Base-by-base conservation (phyloP, 306 rosid species). In the Cicer arietinum region DNA sequence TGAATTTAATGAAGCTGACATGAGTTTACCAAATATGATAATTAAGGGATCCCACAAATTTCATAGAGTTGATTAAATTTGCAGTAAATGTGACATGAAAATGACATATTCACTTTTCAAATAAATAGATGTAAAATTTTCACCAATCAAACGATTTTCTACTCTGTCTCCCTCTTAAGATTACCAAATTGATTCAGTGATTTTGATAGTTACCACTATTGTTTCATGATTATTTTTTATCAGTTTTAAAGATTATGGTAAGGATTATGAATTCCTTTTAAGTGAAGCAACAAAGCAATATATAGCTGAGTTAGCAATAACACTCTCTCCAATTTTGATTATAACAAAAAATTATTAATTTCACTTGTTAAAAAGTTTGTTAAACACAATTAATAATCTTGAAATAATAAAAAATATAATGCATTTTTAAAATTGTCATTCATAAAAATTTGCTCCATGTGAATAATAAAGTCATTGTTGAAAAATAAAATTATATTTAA, bases 1-100 rank as follows among this genome's bases (percentile, higher is more conserved):
- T 20, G 73, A 65, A 69, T 73, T 69, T 83, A 13, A 81, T 54
- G 86, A 82, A 74, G 73, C 66, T 73, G 79, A 80, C 74, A 68
- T 46, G 73, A 73, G 71, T 1, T 77, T 54, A 53, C 35, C 67
- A 61, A 57, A 80, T 79, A 65, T 48, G 77, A 25, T 25, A 25
- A 25, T 25, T 2, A 25, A 25, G 30, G 30, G 30, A 25, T 25
- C 70, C 77, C 62, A 72, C 58, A 25, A 71, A 52, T 62, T 40
- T 10, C 70, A 65, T 76, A 60, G 63, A 66, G 37, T 7, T 7
- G 72, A 16, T 75, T 43, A 45, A 80, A 60, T 71, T 67, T 54
- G 65, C 40, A 59, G 57, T 6, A 80, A 47, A 57, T 62, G 67
- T 74, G 75, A 22, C 40, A 35, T 57, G 88, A 81, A 77, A 84